Evolutionary conservation across 1,284 basidiomycete genomes (phyloP), one percentile per base, ranked within the genome.

Genomic region (Singerocomus inundabilis): DNA sequence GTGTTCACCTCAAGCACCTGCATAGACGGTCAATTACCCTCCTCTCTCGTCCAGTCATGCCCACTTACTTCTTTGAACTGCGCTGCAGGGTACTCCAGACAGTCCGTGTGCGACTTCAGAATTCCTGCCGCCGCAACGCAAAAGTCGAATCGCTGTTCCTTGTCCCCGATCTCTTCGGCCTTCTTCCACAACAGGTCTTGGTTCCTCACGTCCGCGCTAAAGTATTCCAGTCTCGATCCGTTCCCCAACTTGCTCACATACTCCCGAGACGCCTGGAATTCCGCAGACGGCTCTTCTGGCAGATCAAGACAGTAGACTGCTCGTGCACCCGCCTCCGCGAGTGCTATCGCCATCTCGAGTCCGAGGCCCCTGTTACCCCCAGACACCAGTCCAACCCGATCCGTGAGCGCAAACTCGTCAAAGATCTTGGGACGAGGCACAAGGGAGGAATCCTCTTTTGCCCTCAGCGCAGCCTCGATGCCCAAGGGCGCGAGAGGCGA

Each of bases 291-390:
- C 44, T 72, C 68, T 43, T 72, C 60, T 5, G 87, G 80, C 6
- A 92, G 70, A 67, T 94, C 91, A 31, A 92, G 68, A 60, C 86
- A 90, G 65, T 90, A 88, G 1, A 93, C 81, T 2, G 72, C 81
- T 15, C 85, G 76, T 4, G 89, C 88, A 43, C 89, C 91, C 4
- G 83, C 82, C 70, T 94, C 91, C 35, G 82, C 78, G 33, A 91
- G 71, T 5, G 85, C 81, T 49, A 91, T 74, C 28, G 88, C 88
- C 80, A 90, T 86, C 69, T 91, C 88, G 35, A 93, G 78, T 4
- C 91, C 91, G 10, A 93, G 77, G 2, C 91, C 91, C 42, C 91
- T 78, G 59, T 88, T 89, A 3, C 77, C 91, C 11, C 89, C 89
- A 0, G 89, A 88, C 37, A 92, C 81, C 52, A 93, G 73, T 31